Evolutionary conservation across 495 filamentous ascomycete genomes (phyloP), one percentile per base, ranked within the genome.

Genomic region (Ascobolus immersus): DNA sequence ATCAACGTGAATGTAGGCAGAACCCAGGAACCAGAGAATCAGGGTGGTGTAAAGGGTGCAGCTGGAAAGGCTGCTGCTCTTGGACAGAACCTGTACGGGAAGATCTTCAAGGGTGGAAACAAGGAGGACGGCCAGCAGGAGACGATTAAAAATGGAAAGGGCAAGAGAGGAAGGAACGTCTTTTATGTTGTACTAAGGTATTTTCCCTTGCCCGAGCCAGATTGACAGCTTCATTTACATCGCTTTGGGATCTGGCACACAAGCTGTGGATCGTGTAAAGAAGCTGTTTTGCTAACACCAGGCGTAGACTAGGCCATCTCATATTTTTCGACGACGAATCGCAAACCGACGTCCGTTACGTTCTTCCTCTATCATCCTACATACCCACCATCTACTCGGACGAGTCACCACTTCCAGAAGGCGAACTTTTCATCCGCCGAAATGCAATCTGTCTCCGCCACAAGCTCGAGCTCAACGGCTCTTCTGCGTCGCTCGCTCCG

Each of bases 31-130:
- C n/a, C n/a, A n/a, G n/a, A n/a, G n/a, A n/a, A n/a, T n/a, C n/a
- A n/a, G n/a, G n/a, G n/a, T n/a, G n/a, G n/a, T n/a, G n/a, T n/a
- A n/a, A n/a, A n/a, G n/a, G n/a, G n/a, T n/a, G n/a, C n/a, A n/a
- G n/a, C n/a, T n/a, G n/a, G n/a, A n/a, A n/a, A n/a, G n/a, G n/a
- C n/a, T n/a, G n/a, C n/a, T n/a, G n/a, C n/a, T n/a, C n/a, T n/a
- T n/a, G n/a, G n/a, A n/a, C 89, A 94, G 62, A 69, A 73, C 50
- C 92, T 96, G 86, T 94, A 94, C 51, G 60, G 81, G 43, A 89
- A 77, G 52, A 67, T 96, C 28, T 96, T 96, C 48, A 84, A 94
- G 38, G 52, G 42, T 1, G 51, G 63, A 2, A 57, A 55, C 5
- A 61, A 61, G 4, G 34, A 61, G 9, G 60, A 63, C 35, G 54